These are phyloP conservation scores for Pyrenophora teres DNA, from an alignment of 2,329 filamentous ascomycete species.

Conservation along the genomic window DNA sequence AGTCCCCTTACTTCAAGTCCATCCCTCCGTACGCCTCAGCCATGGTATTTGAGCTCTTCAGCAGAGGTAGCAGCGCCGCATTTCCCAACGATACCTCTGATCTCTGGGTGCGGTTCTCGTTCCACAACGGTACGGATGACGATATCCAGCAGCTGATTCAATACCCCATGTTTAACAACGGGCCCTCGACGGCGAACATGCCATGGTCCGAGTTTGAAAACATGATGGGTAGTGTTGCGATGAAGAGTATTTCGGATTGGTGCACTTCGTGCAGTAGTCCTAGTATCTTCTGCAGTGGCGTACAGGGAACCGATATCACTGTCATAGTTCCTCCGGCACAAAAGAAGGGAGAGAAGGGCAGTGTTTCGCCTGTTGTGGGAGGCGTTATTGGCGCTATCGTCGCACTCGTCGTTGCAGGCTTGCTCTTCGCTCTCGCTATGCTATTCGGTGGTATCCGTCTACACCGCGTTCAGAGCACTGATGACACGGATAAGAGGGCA, in stretches of 20 bases:
- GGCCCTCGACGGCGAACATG: slow-evolving; percentile 54
- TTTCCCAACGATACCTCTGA: slow-evolving; percentile 50
- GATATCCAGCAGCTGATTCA: slow-evolving; percentile 38
- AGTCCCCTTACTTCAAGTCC: slow-evolving; percentile 27
- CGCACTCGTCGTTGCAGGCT: slow-evolving; percentile 52
- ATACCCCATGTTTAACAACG: slow-evolving; percentile 59
- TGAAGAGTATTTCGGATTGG: slow-evolving; percentile 57
- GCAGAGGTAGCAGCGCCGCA: slow-evolving; percentile 41
- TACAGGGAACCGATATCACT: slow-evolving; percentile 28
- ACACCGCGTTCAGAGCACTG: slow-evolving; percentile 43
- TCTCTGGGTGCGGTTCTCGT: slow-evolving; percentile 61
- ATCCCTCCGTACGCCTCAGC: slow-evolving; percentile 39
- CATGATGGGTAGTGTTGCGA: slow-evolving; percentile 51
- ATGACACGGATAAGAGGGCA: slow-evolving; percentile 38
- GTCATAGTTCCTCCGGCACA: slow-evolving; percentile 1
- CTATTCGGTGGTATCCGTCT: slow-evolving; percentile 54
- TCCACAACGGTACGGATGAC: slow-evolving; percentile 61
- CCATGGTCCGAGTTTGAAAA: slow-evolving; percentile 57
- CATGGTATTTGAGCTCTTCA: slow-evolving; percentile 53
- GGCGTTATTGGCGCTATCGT: slow-evolving; percentile 63
- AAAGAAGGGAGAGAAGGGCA: not conserved
- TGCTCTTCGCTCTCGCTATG: slow-evolving; percentile 51
- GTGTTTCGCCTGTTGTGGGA: slow-evolving; percentile 53
- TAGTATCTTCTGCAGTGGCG: slow-evolving; percentile 58
- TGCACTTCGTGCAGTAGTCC: slow-evolving; percentile 55